Base-by-base conservation (phyloP, 169 alveolate genomes). In the Pseudocohnilembus persalinus region DNA sequence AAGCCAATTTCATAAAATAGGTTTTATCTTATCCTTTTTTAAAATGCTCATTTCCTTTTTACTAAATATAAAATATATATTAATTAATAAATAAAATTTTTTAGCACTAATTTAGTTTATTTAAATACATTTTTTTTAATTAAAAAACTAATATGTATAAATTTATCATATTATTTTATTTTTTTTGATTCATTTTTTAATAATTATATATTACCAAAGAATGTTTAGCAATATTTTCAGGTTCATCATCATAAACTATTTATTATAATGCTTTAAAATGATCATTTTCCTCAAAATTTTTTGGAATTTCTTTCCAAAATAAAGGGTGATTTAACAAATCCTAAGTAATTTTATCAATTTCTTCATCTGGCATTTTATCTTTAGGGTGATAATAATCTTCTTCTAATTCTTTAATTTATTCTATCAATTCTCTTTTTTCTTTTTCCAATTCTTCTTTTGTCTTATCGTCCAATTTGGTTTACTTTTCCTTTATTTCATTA, bases 341-440 rank as follows among this genome's bases (percentile, higher is more conserved):
- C 0, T 75, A 34, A 29, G 83, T 80, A 24, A 85, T 79, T 33
- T 74, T 85, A 74, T 86, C 90, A 4, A 78, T 68, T 74, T 86
- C 90, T 74, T 86, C 86, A 20, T 81, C 87, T 35, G 87, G 80
- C 90, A 86, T 86, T 81, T 79, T 86, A 35, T 81, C 35, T 72
- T 86, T 86, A 63, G 90, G 83, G 27, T 72, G 87, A 76, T 82
- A 86, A 81, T 86, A 85, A 81, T 86, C 90, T 49, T 49, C 68
- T 49, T 49, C 68, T 49, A 49, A 49, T 49, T 49, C 68, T 49
- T 49, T 49, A 49, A 49, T 49, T 20, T 49, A 11, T 49, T 49
- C 68, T 11, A 49, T 49, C 20, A 49, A 49, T 11, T 4, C 68
- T 49, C 20, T 49, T 49, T 49, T 49, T 49, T 49, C 68, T 49